Percentiles rank a stretch among this genome's conserved stretches.
phyloP scores from a whole-genome alignment of 2,329 filamentous ascomycete species.

The Uncinocarpus reesii region DNA sequence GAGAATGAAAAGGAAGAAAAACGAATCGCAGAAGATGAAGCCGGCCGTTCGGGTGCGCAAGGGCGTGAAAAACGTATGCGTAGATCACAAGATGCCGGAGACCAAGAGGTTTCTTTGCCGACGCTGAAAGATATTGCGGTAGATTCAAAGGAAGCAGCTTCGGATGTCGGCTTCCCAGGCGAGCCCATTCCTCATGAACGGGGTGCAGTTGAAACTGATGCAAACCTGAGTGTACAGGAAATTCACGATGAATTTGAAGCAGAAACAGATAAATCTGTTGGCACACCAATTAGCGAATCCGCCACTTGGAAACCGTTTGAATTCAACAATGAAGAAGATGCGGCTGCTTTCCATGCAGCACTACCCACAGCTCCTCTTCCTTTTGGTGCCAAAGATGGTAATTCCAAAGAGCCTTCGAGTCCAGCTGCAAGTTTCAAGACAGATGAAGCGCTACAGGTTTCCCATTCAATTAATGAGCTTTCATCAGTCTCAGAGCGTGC shows the following conservation, averaged over 20 bases:
- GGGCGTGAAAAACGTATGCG: conserved; percentile 66
- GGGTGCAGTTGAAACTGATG: not conserved
- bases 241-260: conserved; percentile 30
- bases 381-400: not conserved
- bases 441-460: not conserved
- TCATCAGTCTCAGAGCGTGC: conserved; percentile 1
- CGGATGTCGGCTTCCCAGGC: not conserved
- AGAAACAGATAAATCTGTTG: conserved; percentile 21
- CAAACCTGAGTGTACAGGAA: not conserved
- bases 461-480: not conserved
- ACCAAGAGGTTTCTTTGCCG: conserved; percentile 67
- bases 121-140: conserved; percentile 20
- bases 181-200: not conserved
- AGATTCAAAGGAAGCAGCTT: conserved; percentile 20
- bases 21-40: conserved; percentile 44
- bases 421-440: not conserved
- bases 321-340: conserved; percentile 41
- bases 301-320: conserved; percentile 53
- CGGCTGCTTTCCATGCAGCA: conserved; percentile 43
- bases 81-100: conserved; percentile 53
- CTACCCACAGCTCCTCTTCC: conserved; percentile 33
- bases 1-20: conserved; percentile 37
- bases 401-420: not conserved
- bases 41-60: conserved; percentile 54
- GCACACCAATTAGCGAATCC: conserved; percentile 29